Conservation (phyloP, 345 rosid species). For the Moringa oleifera region DNA sequence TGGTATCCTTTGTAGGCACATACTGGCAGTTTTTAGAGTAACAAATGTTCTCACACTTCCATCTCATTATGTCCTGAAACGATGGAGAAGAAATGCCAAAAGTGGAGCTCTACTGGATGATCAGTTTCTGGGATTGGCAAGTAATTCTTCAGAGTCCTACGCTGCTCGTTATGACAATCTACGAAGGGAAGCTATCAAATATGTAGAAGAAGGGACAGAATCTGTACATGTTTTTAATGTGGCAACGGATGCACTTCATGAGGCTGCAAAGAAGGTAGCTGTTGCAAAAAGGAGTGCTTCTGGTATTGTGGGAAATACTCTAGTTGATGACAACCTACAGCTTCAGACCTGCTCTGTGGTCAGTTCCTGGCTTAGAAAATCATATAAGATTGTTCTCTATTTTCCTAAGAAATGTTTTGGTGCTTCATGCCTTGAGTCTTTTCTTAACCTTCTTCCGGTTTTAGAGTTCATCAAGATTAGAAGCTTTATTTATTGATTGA, state of each 20-base stretch:
- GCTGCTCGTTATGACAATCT: constrained; percentile 33
- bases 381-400: not conserved
- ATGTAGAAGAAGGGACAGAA: constrained; percentile 31
- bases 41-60: constrained; percentile 45
- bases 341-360: constrained; percentile 25
- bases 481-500: too few relatives aligned
- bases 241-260: constrained; percentile 37
- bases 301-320: constrained; percentile 6
- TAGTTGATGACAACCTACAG: constrained; percentile 13
- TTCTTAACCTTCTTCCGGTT: too few relatives aligned
- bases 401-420: not conserved
- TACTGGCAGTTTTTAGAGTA: constrained; percentile 42
- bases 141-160: constrained; percentile 22
- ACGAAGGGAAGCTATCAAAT: constrained; percentile 32
- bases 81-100: constrained; percentile 49
- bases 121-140: constrained; percentile 15
- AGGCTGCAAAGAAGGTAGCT: constrained; percentile 32
- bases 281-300: constrained; percentile 25
- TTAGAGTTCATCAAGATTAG: too few relatives aligned
- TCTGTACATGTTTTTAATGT: constrained; percentile 21
- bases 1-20: constrained; percentile 42
- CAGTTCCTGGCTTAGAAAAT: constrained; percentile 10
- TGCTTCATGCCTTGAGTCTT: not conserved
- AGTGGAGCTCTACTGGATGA: constrained; percentile 28
- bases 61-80: constrained; percentile 35